Conservation (phyloP, 768 basidiomycete species). For the button mushroom (Agaricus bisporus) region DNA sequence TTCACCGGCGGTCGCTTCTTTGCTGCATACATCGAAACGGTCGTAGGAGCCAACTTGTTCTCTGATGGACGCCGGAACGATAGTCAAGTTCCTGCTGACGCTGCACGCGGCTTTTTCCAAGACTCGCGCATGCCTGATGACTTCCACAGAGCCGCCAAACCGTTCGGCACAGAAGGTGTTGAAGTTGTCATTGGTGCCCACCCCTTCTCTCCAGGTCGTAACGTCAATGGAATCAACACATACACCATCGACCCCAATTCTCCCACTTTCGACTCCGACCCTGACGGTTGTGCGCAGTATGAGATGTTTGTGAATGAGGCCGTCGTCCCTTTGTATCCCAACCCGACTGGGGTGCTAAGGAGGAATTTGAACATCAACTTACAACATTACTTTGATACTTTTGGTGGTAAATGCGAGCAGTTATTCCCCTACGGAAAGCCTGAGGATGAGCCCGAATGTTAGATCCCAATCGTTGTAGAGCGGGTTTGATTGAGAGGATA, state of each 20-base stretch:
- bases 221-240: conserved; percentile 10
- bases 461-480: too few relatives aligned
- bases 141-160: conserved; percentile 11
- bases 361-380: too few relatives aligned
- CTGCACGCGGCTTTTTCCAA: conserved; percentile 16
- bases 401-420: too few relatives aligned
- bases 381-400: too few relatives aligned
- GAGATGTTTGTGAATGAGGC: conserved; percentile 13
- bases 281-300: conserved; percentile 10
- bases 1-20: conserved; percentile 13
- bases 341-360: conserved; percentile 10
- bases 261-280: conserved; percentile 10
- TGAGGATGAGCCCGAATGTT: too few relatives aligned
- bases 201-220: conserved; percentile 14
- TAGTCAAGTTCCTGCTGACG: conserved; percentile 10
- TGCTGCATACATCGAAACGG: conserved; percentile 13
- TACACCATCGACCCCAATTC: conserved; percentile 13
- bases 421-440: not conserved
- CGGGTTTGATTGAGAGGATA: too few relatives aligned
- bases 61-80: conserved; percentile 14
- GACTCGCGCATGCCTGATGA: conserved; percentile 14
- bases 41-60: conserved; percentile 15
- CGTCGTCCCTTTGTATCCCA: conserved; percentile 15
- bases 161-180: conserved; percentile 2
- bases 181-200: not conserved